A percentile compares a stretch with the other conserved stretches of the same genome.
These are phyloP conservation scores for Aureobasidium namibiae DNA, from an alignment of 2,329 filamentous ascomycete species.

Conservation along the genomic window DNA sequence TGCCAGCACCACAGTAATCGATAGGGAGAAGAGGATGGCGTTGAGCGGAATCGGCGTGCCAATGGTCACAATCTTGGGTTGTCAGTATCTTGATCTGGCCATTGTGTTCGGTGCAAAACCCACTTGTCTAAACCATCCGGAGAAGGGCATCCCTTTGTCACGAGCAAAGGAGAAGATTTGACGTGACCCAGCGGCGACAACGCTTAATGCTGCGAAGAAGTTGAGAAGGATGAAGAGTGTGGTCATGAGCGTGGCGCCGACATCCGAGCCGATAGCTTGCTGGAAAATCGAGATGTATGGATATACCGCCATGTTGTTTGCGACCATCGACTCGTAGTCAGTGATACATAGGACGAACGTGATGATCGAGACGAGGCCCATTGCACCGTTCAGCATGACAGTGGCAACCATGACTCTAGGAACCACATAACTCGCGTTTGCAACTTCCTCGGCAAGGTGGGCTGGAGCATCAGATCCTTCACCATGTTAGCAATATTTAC, in stretches of 20 bases:
- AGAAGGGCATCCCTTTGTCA: slow-evolving; percentile 31
- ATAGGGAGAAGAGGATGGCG: slow-evolving; percentile 20
- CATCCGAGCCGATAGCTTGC: slow-evolving; percentile 17
- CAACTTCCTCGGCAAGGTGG: slow-evolving; percentile 25
- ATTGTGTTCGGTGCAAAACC: too few relatives aligned
- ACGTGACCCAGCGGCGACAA: slow-evolving; percentile 33
- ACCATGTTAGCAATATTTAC: slow-evolving; percentile 27
- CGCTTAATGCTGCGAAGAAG: slow-evolving; percentile 28
- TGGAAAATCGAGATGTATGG: slow-evolving; percentile 16
- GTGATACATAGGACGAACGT: slow-evolving; percentile 31
- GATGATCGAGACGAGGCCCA: slow-evolving; percentile 34
- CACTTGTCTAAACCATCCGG: slow-evolving; percentile 21
- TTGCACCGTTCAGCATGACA: slow-evolving; percentile 31
- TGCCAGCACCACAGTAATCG: slow-evolving; percentile 23
- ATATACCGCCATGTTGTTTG: slow-evolving; percentile 29
- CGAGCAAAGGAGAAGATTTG: slow-evolving; percentile 37
- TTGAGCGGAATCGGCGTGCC: slow-evolving; percentile 20
- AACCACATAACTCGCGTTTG: slow-evolving; percentile 23
- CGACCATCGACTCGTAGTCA: slow-evolving; percentile 25
- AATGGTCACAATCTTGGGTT: neutral
- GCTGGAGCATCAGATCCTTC: slow-evolving; percentile 17
- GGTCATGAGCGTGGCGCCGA: slow-evolving; percentile 29
- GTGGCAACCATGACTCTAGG: slow-evolving; percentile 36
- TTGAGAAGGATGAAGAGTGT: slow-evolving; percentile 32
- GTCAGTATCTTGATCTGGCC: slow-evolving; percentile 14